Evolutionary conservation across 257 asterid species (phyloP), one percentile per base, ranked within the genome.

Genomic region (Nicotiana undulata): DNA sequence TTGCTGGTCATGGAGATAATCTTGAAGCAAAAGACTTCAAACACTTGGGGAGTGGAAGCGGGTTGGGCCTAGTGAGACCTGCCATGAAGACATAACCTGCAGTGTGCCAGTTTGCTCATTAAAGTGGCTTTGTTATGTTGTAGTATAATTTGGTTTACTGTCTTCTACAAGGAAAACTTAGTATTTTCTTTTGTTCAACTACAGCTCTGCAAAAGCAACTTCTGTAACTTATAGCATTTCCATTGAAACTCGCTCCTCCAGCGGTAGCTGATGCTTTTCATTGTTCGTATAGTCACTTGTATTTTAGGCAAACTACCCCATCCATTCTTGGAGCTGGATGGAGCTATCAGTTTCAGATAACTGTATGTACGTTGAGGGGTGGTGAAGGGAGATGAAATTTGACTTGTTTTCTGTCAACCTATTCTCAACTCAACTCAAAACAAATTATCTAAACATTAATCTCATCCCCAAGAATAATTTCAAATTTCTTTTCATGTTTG

Each of bases 11-110:
- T 81, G 99, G 88, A n/a, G 98, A 94, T 87, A 86, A 94, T 81
- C 96, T 96, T n/a, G 97, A 94, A 84, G 99, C 99, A 5, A 90
- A 58, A 51, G 98, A 96, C 52, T 96, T 91, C 83, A 96, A 96
- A 85, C 98, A 96, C 85, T 77, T 96, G 49, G 99, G 99, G 55
- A 96, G 98, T 56, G 99, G 99, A 59, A 89, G 95, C 2, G 99
- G 98, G 16, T 89, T 95, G 65, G 98, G 98, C 75, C 93, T 95
- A 44, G 98, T 93, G 16, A 89, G 98, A 80, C 98, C 99, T 29
- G 92, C 97, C 44, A 75, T 59, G 85, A 96, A 96, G 89, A 91
- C 99, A 16, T 94, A 90, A 90, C 77, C 3, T 72, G 77, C 77
- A 12, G 37, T 20, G 24, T 44, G 16, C 22, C 16, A 46, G 77